Conservation (phyloP, 257 asterid species). For the Petrea volubilis region DNA sequence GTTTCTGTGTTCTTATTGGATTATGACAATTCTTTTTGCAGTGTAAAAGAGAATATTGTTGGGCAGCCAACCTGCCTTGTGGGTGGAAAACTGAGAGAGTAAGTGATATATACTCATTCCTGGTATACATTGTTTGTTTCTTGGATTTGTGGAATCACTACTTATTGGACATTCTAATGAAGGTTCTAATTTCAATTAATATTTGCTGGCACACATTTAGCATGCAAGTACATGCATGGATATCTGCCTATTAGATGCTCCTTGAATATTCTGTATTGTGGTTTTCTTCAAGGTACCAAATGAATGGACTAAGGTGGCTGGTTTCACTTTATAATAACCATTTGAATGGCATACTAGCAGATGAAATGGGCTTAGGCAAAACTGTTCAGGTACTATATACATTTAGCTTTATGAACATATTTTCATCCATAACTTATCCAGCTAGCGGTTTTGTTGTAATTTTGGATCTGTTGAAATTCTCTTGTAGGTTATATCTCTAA, state of each 20-base stretch:
- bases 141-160: not conserved
- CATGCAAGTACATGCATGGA: not conserved
- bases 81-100: conserved; percentile 98
- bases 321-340: conserved; percentile 96
- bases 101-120: conserved; percentile 37
- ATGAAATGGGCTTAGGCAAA: conserved; percentile 99
- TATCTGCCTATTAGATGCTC: conserved; percentile 10
- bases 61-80: conserved; percentile 80
- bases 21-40: conserved; percentile 40
- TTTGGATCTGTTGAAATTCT: conserved; percentile 25
- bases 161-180: not conserved
- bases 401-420: conserved; percentile 3
- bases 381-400: conserved; percentile 84
- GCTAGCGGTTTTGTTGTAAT: conserved; percentile 10
- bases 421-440: conserved; percentile 3
- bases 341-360: conserved; percentile 98
- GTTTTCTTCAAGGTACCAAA: conserved; percentile 76
- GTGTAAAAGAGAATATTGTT: conserved; percentile 76
- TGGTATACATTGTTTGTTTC: not conserved
- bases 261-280: conserved; percentile 24
- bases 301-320: conserved; percentile 99
- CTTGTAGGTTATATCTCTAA: conserved; percentile 85
- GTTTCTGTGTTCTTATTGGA: conserved; percentile 14
- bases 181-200: conserved; percentile 14
- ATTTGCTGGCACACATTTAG: conserved; percentile 12